Conservation (phyloP, 148 eudicot species). For the Rhododendron henanense region DNA sequence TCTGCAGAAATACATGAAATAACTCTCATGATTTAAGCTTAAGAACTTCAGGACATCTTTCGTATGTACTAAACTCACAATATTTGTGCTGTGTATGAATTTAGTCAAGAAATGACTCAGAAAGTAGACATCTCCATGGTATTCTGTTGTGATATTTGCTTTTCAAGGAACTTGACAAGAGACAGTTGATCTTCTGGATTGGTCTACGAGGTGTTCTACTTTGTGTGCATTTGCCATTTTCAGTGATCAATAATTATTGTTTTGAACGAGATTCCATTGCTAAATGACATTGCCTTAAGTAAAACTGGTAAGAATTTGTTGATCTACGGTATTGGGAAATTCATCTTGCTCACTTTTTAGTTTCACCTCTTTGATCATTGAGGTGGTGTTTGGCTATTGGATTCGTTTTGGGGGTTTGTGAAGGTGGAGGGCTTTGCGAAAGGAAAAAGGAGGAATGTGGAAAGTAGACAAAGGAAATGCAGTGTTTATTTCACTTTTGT, state of each 20-base stretch:
- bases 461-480: neutral
- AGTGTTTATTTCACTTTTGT: neutral
- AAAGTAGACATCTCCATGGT: neutral
- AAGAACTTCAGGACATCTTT: neutral
- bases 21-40: neutral
- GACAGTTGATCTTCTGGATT: neutral
- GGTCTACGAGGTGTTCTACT: neutral
- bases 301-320: neutral
- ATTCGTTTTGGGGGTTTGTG: neutral
- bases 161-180: neutral
- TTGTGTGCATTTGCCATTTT: neutral
- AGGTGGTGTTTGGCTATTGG: neutral
- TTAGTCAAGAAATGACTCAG: neutral
- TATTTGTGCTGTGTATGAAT: neutral
- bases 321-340: neutral
- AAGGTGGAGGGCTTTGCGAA: neutral
- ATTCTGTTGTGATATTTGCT: neutral
- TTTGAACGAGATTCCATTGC: neutral
- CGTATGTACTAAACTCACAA: neutral
- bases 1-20: conserved; percentile 96
- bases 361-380: neutral
- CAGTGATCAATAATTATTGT: neutral
- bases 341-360: neutral
- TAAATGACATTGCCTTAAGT: neutral
- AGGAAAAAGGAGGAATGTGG: neutral